A percentile compares a stretch with the other conserved stretches of the same genome.
phyloP scores from a whole-genome alignment of 108 stramenopile genomes.

The Discostella pseudostelligera region DNA sequence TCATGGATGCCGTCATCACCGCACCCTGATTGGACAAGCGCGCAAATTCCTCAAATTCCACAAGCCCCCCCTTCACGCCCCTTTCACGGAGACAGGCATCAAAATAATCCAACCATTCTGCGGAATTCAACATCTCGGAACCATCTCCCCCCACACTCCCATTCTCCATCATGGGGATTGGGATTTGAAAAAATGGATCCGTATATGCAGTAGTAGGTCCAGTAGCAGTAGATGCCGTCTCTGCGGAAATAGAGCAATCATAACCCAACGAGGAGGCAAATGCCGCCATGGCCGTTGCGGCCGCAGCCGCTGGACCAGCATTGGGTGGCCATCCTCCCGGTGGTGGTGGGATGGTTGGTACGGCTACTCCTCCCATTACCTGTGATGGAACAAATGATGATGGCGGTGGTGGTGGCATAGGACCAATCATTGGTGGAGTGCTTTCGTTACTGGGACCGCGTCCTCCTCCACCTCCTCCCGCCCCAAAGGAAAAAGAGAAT shows the following conservation, averaged over 20 bases:
- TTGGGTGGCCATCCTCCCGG: constrained; percentile 24
- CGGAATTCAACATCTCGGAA: not conserved
- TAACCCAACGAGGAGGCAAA: constrained; percentile 21
- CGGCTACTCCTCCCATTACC: not conserved
- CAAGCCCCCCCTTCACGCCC: constrained; percentile 11
- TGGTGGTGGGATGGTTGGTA: constrained; percentile 27
- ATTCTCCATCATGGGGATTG: not conserved
- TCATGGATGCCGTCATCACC: not conserved
- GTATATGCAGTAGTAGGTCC: not conserved
- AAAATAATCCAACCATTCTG: constrained; percentile 34
- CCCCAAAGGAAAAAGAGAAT: constrained; percentile 33
- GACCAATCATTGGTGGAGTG: not conserved
- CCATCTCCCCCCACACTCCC: not conserved
- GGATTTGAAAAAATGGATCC: not conserved
- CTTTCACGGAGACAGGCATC: constrained; percentile 23
- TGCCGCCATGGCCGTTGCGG: constrained; percentile 27
- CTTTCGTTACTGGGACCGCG: too few relatives aligned
- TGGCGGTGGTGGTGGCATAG: not conserved
- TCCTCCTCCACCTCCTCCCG: not conserved
- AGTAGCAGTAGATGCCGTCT: not conserved
- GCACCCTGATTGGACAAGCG: constrained; percentile 7
- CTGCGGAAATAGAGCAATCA: not conserved
- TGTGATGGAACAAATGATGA: not conserved
- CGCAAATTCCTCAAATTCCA: constrained; percentile 18
- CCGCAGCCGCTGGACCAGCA: constrained; percentile 11